Base-by-base conservation (phyloP, 805 yeast species). In the Zygosaccharomyces pseudorouxii region DNA sequence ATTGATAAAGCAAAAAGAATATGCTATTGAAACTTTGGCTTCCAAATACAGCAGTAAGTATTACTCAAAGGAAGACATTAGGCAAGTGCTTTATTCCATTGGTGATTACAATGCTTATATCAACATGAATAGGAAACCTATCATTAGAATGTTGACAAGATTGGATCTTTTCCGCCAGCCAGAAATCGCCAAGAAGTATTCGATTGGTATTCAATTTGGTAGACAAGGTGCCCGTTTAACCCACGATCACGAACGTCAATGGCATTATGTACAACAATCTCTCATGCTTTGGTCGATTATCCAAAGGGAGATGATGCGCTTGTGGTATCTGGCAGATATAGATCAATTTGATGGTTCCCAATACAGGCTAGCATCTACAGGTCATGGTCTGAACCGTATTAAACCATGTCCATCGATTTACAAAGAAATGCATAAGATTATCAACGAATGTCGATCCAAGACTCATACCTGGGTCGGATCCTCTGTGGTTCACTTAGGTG, bases 61-160 rank as follows among this genome's bases (percentile, higher is more conserved):
- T 3, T 69, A 76, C 40, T 54, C 74, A 16, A 75, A 73, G 48
- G 90, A 85, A 44, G 84, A 82, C 40, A 74, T 85, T n/a, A 73
- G 86, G 35, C 89, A 82, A 57, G 80, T 82, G 4, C 62, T 86
- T 18, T 86, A 86, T 60, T 86, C 93, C 0, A 79, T 86, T 45
- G 90, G 92, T 35, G 95, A 86, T 62, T 84, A 81, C 68, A 82
- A 84, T 58, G 78, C 89, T 0, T 86, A 84, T 57, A 75, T 85
- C 2, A 78, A 82, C 49, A 75, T 86, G 48, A 86, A 86, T 59
- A 73, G 86, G 52, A 70, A 76, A 33, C 92, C 95, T 5, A 84
- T 85, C 22, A 70, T 74, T 44, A 71, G 83, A 55, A 82, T 84
- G 79, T 65, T 82, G 20, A 71, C 73, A 42, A 72, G 81, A 53